Evolutionary conservation across 139 green algal genomes (phyloP).

Genomic region (Micractinium conductrix): DNA sequence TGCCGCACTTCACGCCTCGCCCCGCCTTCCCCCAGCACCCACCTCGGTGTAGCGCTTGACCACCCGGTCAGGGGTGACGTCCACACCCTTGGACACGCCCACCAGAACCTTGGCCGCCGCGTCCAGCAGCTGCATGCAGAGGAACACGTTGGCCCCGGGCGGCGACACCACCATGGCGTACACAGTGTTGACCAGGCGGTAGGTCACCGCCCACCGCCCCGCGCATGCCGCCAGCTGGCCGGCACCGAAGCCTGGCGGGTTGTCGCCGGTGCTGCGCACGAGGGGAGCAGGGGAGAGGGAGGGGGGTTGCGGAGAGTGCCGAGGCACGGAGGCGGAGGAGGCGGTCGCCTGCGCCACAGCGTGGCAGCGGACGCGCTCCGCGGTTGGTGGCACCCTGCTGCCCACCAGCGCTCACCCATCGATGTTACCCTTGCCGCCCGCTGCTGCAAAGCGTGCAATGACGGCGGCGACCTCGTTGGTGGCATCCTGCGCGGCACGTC

Average conservation of each 20-base stretch:
- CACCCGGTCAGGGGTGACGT: slow-evolving; percentile 59
- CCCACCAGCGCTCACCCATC: slow-evolving; percentile 20
- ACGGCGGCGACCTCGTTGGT: slow-evolving; percentile 32
- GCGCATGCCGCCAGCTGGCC: slow-evolving; percentile 42
- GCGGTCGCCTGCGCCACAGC: not conserved
- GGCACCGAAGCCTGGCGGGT: slow-evolving; percentile 44
- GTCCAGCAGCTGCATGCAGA: slow-evolving; percentile 51
- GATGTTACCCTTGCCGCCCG: slow-evolving; percentile 24
- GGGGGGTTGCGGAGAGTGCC: not conserved
- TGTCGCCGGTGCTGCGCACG: slow-evolving; percentile 50
- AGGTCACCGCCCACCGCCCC: slow-evolving; percentile 50
- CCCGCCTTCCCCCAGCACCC: too few relatives aligned
- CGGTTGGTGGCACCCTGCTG: not conserved
- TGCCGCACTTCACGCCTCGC: too few relatives aligned
- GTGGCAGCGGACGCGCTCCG: not conserved
- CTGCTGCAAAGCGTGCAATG: slow-evolving; percentile 40
- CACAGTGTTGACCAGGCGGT: slow-evolving; percentile 53
- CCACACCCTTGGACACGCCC: slow-evolving; percentile 34
- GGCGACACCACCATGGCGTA: slow-evolving; percentile 51
- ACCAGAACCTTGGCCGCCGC: slow-evolving; percentile 44
- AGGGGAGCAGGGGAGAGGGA: too few relatives aligned
- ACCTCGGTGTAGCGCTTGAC: slow-evolving; percentile 54
- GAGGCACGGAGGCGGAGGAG: not conserved
- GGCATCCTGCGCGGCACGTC: slow-evolving; percentile 44
- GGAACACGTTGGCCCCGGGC: slow-evolving; percentile 46